Percentiles rank a stretch among this genome's conserved stretches.
Evolutionary conservation across 1,284 basidiomycete species (phyloP).

Genomic region (Pseudozyma thailandica): DNA sequence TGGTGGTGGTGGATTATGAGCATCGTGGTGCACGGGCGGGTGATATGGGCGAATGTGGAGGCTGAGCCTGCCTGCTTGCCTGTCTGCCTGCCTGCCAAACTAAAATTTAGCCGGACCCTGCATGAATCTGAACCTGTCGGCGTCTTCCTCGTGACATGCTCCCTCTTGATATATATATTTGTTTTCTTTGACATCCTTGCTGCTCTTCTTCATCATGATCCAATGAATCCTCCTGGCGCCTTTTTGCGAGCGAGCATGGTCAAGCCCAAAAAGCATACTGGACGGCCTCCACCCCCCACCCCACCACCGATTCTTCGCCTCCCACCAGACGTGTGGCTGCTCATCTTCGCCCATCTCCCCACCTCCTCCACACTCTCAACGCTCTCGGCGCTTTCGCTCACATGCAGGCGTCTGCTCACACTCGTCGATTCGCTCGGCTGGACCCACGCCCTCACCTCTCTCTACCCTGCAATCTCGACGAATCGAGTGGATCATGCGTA

Average conservation of each 20-base stretch:
- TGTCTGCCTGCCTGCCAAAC: no score
- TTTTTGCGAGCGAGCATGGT: not conserved
- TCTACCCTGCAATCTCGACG: not conserved
- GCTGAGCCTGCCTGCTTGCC: slow-evolving; percentile 1
- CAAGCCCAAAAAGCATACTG: not conserved
- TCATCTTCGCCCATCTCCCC: slow-evolving; percentile 22
- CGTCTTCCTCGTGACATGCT: not conserved
- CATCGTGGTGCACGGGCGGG: slow-evolving; percentile 3
- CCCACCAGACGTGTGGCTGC: slow-evolving; percentile 35
- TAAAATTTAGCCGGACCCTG: slow-evolving; percentile 6
- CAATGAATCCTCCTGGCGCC: no score
- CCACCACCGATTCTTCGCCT: slow-evolving; percentile 19
- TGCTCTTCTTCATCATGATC: not conserved
- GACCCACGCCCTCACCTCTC: not conserved
- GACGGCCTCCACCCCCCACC: not conserved
- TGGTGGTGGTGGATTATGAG: slow-evolving; percentile 1
- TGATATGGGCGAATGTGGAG: slow-evolving; percentile 13
- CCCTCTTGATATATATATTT: not conserved
- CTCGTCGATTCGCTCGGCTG: slow-evolving; percentile 36
- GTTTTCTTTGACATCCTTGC: no score
- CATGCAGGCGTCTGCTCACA: slow-evolving; percentile 3
- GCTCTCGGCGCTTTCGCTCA: slow-evolving; percentile 11
- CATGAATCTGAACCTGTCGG: not conserved
- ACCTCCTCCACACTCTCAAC: not conserved
- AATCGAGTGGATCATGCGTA: not conserved